Evolutionary conservation across 345 rosid genomes (phyloP).

Genomic region (Gossypium turneri): DNA sequence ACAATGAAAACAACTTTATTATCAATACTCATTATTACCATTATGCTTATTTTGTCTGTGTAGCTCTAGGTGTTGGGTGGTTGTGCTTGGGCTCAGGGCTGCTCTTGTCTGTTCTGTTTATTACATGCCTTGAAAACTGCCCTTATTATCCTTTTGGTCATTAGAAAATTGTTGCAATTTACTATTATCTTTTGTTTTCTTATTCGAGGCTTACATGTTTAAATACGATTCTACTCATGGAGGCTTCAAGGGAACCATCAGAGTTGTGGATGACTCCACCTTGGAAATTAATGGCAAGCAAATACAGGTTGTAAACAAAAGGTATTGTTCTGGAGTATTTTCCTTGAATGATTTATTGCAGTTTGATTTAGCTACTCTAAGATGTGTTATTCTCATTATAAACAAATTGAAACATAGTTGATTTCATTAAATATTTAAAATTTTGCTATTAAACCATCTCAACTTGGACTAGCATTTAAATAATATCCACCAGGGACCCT

Average conservation of each 20-base stretch:
- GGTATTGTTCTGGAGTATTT: slow-evolving; percentile 39
- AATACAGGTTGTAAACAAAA: slow-evolving; percentile 63
- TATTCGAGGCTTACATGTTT: slow-evolving; percentile 86
- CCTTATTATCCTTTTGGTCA: neutral
- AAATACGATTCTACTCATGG: slow-evolving; percentile 99
- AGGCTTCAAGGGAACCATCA: slow-evolving; percentile 62
- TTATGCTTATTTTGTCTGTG: neutral
- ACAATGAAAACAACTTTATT: neutral
- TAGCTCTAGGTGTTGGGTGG: neutral
- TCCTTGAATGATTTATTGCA: neutral
- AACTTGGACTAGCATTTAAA: slow-evolving; percentile 7
- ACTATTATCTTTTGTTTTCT: slow-evolving; percentile 4
- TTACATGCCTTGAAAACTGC: neutral
- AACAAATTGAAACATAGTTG: slow-evolving; percentile 3
- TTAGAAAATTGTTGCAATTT: slow-evolving; percentile 6
- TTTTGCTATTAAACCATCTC: neutral
- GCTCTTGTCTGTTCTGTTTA: neutral
- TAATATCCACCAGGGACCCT: slow-evolving; percentile 60
- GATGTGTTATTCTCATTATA: neutral
- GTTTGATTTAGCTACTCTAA: neutral
- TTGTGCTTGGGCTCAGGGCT: neutral
- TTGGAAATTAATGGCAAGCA: slow-evolving; percentile 89
- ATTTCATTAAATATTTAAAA: neutral
- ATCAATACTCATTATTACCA: neutral
- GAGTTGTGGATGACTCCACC: slow-evolving; percentile 71